Conservation (phyloP, 495 filamentous ascomycete genomes). For the Glonium stellatum region DNA sequence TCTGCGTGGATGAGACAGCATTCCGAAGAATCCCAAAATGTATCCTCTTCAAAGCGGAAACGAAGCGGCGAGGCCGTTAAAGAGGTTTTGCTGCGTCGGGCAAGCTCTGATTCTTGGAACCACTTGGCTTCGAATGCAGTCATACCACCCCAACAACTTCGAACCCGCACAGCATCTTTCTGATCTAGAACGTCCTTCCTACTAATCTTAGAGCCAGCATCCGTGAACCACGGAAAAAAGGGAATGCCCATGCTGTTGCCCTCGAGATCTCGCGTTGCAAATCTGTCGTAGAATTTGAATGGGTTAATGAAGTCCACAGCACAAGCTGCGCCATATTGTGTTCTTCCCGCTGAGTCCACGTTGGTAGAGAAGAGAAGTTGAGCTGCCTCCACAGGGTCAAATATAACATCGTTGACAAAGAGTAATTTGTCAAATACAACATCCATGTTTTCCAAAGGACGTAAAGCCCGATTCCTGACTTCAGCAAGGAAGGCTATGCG, state of each 20-base stretch:
- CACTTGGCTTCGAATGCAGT: conserved; percentile 67
- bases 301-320: conserved; percentile 70
- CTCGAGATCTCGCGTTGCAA: conserved; percentile 66
- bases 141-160: conserved; percentile 79
- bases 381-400: conserved; percentile 60
- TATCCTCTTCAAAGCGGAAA: conserved; percentile 58
- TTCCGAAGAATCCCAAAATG: conserved; percentile 69
- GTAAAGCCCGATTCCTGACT: conserved; percentile 65
- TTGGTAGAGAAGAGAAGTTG: conserved; percentile 76
- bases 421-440: conserved; percentile 58
- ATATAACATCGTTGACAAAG: conserved; percentile 71
- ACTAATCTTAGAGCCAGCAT: conserved; percentile 49
- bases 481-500: conserved; percentile 73
- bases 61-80: conserved; percentile 40
- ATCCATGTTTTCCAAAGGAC: conserved; percentile 46
- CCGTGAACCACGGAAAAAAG: conserved; percentile 68
- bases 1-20: conserved; percentile 50
- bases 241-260: conserved; percentile 64
- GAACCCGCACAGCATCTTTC: conserved; percentile 63
- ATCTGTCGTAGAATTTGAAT: conserved; percentile 78
- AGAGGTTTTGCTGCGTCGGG: not conserved
- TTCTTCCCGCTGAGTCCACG: conserved; percentile 43
- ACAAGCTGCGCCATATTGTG: conserved; percentile 70
- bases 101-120: conserved; percentile 39
- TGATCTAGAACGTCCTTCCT: conserved; percentile 54